Evolutionary conservation across 306 rosid genomes (phyloP).

Genomic region (Carpinus viminea): DNA sequence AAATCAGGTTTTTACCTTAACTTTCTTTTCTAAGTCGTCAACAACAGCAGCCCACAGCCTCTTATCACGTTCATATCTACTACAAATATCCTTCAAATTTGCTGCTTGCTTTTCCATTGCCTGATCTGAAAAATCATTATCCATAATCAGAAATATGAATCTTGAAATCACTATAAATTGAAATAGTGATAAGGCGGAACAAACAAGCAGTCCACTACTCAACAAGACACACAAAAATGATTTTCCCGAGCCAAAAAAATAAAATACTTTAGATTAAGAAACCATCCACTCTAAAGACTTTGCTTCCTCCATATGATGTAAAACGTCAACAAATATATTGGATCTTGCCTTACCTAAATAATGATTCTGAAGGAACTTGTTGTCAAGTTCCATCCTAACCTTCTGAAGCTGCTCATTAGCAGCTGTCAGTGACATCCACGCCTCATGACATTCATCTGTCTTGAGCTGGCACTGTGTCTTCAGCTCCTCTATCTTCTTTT

Average conservation of each 20-base stretch:
- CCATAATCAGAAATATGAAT: not conserved
- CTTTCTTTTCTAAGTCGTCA: slow-evolving; percentile 15
- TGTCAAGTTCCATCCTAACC: slow-evolving; percentile 31
- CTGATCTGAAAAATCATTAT: slow-evolving; percentile 16
- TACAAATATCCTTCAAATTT: slow-evolving; percentile 11
- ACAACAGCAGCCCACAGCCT: slow-evolving; percentile 16
- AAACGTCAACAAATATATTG: not conserved
- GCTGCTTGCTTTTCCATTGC: slow-evolving; percentile 14
- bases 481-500: slow-evolving; percentile 33
- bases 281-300: not conserved
- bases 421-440: slow-evolving; percentile 33
- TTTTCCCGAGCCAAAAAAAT: not conserved
- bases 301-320: not conserved
- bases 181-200: not conserved
- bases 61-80: slow-evolving; percentile 22
- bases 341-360: slow-evolving; percentile 24
- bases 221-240: not conserved
- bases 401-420: slow-evolving; percentile 27
- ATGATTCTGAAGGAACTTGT: slow-evolving; percentile 24
- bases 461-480: slow-evolving; percentile 24
- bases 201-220: not conserved
- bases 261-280: not conserved
- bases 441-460: slow-evolving; percentile 34
- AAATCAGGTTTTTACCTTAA: slow-evolving; percentile 10
- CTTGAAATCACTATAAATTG: not conserved